A percentile compares a stretch with the other conserved stretches of the same genome.
These are phyloP conservation scores for Spatholobus suberectus DNA, from an alignment of 306 rosid species.

Conservation along the genomic window DNA sequence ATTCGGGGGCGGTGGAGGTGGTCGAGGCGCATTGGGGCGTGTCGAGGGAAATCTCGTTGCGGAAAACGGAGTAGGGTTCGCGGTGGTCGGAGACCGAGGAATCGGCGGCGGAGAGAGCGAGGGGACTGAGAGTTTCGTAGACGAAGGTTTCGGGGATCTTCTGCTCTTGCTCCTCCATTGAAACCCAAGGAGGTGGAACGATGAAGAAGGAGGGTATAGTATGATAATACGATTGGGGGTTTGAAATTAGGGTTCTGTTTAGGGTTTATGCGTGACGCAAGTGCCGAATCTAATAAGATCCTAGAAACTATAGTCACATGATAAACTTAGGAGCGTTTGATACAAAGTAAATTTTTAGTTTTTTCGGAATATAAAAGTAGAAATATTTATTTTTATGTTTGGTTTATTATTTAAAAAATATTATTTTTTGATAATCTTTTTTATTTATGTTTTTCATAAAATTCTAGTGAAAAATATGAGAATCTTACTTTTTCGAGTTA, in stretches of 20 bases:
- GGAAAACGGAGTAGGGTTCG: slow-evolving; percentile 67
- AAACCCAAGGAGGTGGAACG: neutral
- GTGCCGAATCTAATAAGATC: neutral
- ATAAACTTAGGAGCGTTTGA: too few species aligned
- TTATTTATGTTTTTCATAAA: too few species aligned
- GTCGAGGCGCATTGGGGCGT: slow-evolving; percentile 46
- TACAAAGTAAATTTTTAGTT: too few species aligned
- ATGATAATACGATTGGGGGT: neutral
- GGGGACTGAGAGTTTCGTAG: slow-evolving; percentile 69
- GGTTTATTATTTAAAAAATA: too few species aligned
- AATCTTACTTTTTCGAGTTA: too few species aligned
- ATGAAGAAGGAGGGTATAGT: neutral
- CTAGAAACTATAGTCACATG: too few species aligned
- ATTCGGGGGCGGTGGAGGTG: slow-evolving; percentile 54
- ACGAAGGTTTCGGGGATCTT: slow-evolving; percentile 42
- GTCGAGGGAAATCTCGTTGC: slow-evolving; percentile 71
- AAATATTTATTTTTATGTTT: too few species aligned
- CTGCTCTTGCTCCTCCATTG: slow-evolving; percentile 54
- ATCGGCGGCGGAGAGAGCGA: slow-evolving; percentile 42
- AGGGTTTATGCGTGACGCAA: slow-evolving; percentile 34
- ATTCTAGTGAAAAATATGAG: too few species aligned
- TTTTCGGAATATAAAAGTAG: too few species aligned
- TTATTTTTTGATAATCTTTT: too few species aligned
- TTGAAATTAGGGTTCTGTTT: slow-evolving; percentile 32
- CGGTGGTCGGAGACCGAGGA: slow-evolving; percentile 46